Evolutionary conservation across 768 basidiomycete species (phyloP).

Genomic region (Tylopilus subfusipes): DNA sequence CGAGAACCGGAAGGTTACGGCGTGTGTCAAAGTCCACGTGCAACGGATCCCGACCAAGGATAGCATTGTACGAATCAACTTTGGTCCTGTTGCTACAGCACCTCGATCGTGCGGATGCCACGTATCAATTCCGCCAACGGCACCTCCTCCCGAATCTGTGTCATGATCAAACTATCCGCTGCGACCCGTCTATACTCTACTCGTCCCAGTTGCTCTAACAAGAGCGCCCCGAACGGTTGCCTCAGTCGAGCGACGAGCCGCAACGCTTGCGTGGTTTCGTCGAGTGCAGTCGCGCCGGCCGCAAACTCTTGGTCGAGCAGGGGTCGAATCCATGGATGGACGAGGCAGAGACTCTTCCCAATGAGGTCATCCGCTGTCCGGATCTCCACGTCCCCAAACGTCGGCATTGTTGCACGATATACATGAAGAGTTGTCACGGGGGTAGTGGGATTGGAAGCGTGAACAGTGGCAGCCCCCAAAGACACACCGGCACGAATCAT

Average conservation of each 20-base stretch:
- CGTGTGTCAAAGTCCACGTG: too few species aligned
- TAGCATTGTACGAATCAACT: too few species aligned
- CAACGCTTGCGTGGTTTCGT: not conserved
- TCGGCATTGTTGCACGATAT: not conserved
- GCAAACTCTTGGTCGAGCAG: not conserved
- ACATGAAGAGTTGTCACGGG: too few species aligned
- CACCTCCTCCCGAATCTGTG: not conserved
- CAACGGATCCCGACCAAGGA: too few species aligned
- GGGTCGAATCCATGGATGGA: slow-evolving; percentile 4
- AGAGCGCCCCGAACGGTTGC: slow-evolving; percentile 1
- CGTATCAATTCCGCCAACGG: not conserved
- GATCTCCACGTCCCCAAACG: not conserved
- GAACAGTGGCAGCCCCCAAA: too few species aligned
- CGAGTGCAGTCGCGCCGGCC: not conserved
- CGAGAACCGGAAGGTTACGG: too few species aligned
- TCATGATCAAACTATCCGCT: not conserved
- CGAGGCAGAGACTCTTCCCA: not conserved
- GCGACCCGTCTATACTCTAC: not conserved
- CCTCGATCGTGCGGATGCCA: not conserved
- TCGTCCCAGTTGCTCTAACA: not conserved
- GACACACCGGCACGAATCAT: too few species aligned
- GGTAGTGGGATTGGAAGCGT: too few species aligned
- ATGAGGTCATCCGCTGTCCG: not conserved
- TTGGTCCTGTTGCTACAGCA: not conserved
- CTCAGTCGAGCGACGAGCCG: not conserved